phyloP scores from a whole-genome alignment of 805 yeast species.

The Candida coquimbonensis region DNA sequence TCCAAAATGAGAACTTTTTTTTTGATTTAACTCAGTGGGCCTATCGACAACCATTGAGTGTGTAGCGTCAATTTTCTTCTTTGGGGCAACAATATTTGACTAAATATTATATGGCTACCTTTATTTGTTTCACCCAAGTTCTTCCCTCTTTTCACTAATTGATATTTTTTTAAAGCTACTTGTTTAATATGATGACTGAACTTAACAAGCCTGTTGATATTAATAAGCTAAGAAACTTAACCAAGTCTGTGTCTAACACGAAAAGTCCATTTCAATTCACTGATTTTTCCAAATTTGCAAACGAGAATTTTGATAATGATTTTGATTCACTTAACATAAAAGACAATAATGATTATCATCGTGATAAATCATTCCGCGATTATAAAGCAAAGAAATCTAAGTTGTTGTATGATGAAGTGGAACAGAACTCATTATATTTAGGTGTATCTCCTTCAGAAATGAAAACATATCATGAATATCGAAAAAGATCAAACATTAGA shows the following conservation, averaged over 20 bases:
- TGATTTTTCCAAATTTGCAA: constrained; percentile 15
- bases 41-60: too few species aligned
- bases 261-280: constrained; percentile 2
- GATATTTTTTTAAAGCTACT: too few species aligned
- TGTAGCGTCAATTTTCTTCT: too few species aligned
- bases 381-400: constrained; percentile 3
- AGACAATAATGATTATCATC: not conserved
- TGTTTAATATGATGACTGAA: not conserved
- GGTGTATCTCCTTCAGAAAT: constrained; percentile 14
- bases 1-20: too few species aligned
- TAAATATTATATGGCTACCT: too few species aligned
- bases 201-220: constrained; percentile 8
- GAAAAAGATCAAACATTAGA: too few species aligned
- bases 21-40: too few species aligned
- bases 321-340: not conserved
- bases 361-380: not conserved
- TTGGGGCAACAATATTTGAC: too few species aligned
- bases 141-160: too few species aligned
- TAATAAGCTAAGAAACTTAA: constrained; percentile 10
- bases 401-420: constrained; percentile 14
- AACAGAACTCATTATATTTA: constrained; percentile 12
- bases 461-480: constrained; percentile 6
- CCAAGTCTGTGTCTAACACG: not conserved
- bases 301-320: constrained; percentile 6
- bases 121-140: too few species aligned